Evolutionary conservation across 495 filamentous ascomycete genomes (phyloP).

Genomic region (Xylaria telfairii): DNA sequence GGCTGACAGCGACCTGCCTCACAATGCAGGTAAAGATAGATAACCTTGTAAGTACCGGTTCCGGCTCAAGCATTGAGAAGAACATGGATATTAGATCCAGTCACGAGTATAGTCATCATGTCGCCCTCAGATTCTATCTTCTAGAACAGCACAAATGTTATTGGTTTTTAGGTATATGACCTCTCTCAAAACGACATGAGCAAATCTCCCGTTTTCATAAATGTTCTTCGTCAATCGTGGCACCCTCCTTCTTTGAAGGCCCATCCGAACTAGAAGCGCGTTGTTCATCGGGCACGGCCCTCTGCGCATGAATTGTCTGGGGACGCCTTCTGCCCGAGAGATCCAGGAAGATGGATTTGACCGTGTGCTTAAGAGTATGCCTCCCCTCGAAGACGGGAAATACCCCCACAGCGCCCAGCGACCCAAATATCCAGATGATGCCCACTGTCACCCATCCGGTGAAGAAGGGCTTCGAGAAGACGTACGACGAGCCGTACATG

Average conservation of each 20-base stretch:
- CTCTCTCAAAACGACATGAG: neutral
- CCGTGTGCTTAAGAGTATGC: conserved; percentile 67
- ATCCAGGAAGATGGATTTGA: conserved; percentile 72
- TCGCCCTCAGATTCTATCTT: neutral
- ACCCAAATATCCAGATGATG: conserved; percentile 86
- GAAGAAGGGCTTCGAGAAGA: conserved; percentile 91
- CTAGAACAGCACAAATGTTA: neutral
- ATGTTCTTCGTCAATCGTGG: neutral
- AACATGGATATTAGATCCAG: neutral
- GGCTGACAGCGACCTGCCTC: no score
- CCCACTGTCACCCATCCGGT: conserved; percentile 90
- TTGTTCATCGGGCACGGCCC: conserved; percentile 29
- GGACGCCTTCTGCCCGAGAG: conserved; percentile 64
- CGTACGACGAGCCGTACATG: conserved; percentile 84
- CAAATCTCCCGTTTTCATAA: conserved; percentile 8
- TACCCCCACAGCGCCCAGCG: conserved; percentile 72
- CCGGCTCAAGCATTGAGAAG: neutral
- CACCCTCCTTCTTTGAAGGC: conserved; percentile 20
- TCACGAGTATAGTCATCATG: neutral
- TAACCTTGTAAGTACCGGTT: no score
- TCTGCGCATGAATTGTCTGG: conserved; percentile 45
- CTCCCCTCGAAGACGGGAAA: conserved; percentile 87
- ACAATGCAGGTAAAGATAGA: no score
- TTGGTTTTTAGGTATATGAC: neutral
- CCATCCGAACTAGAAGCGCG: conserved; percentile 24